Conservation (phyloP, 139 green algal species). For the Chlorella sp. region DNA sequence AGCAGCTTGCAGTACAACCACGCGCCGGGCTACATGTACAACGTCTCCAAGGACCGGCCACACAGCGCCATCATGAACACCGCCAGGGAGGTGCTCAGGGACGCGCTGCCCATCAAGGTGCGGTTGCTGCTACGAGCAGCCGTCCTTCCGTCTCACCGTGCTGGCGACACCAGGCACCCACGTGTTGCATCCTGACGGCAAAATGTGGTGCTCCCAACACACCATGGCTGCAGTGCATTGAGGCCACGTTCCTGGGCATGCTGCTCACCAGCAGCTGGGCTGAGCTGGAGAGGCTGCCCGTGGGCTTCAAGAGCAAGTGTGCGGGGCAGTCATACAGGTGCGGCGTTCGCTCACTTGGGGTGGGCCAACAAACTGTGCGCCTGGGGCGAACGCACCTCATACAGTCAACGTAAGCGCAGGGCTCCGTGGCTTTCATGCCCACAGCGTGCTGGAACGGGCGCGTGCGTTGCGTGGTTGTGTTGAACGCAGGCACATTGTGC, state of each 20-base stretch:
- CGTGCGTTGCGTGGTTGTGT: too few species aligned
- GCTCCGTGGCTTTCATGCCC: neutral
- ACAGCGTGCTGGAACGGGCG: constrained; percentile 2
- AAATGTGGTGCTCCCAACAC: neutral
- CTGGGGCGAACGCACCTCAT: neutral
- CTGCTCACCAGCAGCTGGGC: constrained; percentile 44
- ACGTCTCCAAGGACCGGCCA: constrained; percentile 45
- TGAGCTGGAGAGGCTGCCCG: constrained; percentile 38
- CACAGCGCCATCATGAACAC: constrained; percentile 47
- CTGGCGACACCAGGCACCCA: too few species aligned
- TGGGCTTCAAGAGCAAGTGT: constrained; percentile 54
- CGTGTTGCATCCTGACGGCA: neutral
- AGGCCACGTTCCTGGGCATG: constrained; percentile 36
- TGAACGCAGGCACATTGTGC: constrained; percentile 58
- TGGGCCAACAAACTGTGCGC: too few species aligned
- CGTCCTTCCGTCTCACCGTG: too few species aligned
- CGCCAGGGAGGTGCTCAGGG: constrained; percentile 32
- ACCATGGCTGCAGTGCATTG: constrained; percentile 6
- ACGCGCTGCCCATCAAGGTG: constrained; percentile 51
- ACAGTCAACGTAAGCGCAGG: constrained; percentile 1
- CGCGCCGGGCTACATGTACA: constrained; percentile 40
- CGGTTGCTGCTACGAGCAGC: neutral
- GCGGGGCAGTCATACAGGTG: constrained; percentile 29
- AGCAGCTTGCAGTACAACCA: constrained; percentile 57
- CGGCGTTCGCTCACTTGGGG: too few species aligned